Conservation (phyloP, 805 yeast genomes). For the Kuraishia floccosa region DNA sequence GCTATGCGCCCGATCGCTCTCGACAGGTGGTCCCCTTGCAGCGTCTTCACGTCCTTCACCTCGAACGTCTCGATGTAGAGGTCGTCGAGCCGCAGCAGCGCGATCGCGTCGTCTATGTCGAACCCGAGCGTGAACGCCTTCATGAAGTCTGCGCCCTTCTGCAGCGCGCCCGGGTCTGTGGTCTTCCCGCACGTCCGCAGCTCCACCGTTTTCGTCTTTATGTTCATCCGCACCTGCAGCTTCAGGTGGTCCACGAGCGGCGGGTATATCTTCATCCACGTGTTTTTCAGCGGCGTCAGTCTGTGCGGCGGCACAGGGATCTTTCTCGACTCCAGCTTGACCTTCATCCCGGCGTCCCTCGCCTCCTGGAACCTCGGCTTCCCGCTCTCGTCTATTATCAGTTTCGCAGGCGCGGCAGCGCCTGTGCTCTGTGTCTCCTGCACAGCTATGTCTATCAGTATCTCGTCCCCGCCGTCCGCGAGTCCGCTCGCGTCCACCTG, state of each 20-base stretch:
- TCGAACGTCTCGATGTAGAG: constrained; percentile 95
- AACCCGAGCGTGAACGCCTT: constrained; percentile 94
- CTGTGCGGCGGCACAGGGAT: constrained; percentile 95
- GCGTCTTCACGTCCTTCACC: constrained; percentile 90
- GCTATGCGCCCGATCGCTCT: constrained; percentile 99
- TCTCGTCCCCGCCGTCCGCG: too few relatives aligned
- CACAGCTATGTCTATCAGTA: too few relatives aligned
- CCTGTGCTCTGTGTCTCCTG: too few relatives aligned
- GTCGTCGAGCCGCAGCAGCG: constrained; percentile 88
- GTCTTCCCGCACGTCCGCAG: constrained; percentile 76
- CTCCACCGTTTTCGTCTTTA: constrained; percentile 79
- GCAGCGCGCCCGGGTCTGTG: constrained; percentile 87
- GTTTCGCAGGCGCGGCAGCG: too few relatives aligned
- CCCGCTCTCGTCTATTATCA: constrained; percentile 83
- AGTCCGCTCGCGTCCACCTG: too few relatives aligned
- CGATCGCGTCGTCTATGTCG: constrained; percentile 95
- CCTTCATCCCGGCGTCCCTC: constrained; percentile 46
- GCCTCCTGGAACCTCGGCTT: constrained; percentile 79
- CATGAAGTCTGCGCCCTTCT: constrained; percentile 95
- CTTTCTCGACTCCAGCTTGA: constrained; percentile 78
- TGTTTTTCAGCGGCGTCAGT: constrained; percentile 82
- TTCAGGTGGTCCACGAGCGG: constrained; percentile 93
- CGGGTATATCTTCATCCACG: constrained; percentile 92
- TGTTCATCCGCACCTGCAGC: constrained; percentile 92
- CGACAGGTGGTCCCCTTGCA: constrained; percentile 91